Base-by-base conservation (phyloP, 2,329 filamentous ascomycete genomes). In the Geosmithia morbida region DNA sequence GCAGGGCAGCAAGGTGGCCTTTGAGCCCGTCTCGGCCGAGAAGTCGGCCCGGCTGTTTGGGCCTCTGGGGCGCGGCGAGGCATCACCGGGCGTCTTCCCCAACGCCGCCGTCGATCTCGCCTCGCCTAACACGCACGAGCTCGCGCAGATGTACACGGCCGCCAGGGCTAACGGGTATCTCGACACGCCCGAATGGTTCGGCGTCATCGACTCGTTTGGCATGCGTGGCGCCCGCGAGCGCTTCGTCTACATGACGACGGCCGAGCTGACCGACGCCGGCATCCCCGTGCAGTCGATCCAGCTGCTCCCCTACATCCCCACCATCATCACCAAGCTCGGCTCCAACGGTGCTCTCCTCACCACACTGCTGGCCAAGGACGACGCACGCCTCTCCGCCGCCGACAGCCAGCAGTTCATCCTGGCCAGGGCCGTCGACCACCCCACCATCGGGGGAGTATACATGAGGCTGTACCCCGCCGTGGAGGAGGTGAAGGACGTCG, bases 251-350 rank as follows among this genome's bases (percentile, higher is more conserved):
- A 68, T 88, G n/a, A 85, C 86, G 0, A 79, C 74, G 2, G 57
- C 66, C 0, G 69, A 72, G 2, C 69, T 96, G 46, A 85, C 88
- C 1, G 83, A 94, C 54, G 70, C 79, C 10, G 92, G 90, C 1
- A 76, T 95, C 13, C 87, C 90, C 0, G 83, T 94, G 55, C 85
- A 90, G 66, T 78, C 75, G 37, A 75, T 96, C 41, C 86, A 92
- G 56, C 75, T 98, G 18, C 74, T 96, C 1, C 92, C 92, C 0
- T 94, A 87, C 55, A 83, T 96, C 19, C 88, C 89, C 0, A 86
- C 78, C 2, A 77, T 97, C 29, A 66, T 94, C 41, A 87, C 87
- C 1, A 97, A 95, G 62, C 71, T 97, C 1, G 92, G 92, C 0
- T 64, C 66, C 1, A 65, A 79, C 40, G 89, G 89, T 0, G 85